Evolutionary conservation across 139 green algal genomes (phyloP).

Genomic region (Gonium pectorale): DNA sequence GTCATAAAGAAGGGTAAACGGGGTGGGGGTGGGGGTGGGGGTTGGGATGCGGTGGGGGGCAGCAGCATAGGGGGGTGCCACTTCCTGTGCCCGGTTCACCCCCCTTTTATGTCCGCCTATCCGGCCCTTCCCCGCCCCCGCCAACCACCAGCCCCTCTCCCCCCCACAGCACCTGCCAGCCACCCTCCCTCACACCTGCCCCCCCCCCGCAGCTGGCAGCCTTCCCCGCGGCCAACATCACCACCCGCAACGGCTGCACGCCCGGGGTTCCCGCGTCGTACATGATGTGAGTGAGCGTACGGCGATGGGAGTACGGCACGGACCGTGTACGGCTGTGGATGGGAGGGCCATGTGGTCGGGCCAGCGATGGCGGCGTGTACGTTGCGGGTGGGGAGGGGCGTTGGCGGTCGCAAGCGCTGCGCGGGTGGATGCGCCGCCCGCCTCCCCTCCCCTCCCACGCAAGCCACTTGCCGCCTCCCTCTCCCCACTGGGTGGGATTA

Average conservation of each 20-base stretch:
- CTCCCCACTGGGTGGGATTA: not conserved
- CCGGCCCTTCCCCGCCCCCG: no score
- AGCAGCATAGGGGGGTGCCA: not conserved
- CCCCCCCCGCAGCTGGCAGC: not conserved
- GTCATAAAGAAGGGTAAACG: no score
- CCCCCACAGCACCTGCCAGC: not conserved
- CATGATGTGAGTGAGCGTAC: conserved; percentile 16
- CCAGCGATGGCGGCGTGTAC: no score
- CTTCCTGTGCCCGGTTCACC: not conserved
- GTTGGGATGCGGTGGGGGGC: not conserved
- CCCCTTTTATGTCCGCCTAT: not conserved
- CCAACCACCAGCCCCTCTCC: not conserved
- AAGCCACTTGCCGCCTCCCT: not conserved
- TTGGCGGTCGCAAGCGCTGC: no score
- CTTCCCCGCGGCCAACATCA: conserved; percentile 26
- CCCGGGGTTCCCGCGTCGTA: conserved; percentile 19
- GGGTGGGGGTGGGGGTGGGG: no score
- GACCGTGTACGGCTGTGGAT: no score
- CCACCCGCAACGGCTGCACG: conserved; percentile 38
- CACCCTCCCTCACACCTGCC: not conserved
- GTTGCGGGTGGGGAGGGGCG: no score
- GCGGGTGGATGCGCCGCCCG: not conserved
- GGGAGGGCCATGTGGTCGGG: no score
- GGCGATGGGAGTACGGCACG: not conserved
- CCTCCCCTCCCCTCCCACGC: not conserved